Percentiles rank a stretch among this genome's conserved stretches.
Conservation (phyloP, 768 basidiomycete genomes). For the Phanerodontia chrysosporium region DNA sequence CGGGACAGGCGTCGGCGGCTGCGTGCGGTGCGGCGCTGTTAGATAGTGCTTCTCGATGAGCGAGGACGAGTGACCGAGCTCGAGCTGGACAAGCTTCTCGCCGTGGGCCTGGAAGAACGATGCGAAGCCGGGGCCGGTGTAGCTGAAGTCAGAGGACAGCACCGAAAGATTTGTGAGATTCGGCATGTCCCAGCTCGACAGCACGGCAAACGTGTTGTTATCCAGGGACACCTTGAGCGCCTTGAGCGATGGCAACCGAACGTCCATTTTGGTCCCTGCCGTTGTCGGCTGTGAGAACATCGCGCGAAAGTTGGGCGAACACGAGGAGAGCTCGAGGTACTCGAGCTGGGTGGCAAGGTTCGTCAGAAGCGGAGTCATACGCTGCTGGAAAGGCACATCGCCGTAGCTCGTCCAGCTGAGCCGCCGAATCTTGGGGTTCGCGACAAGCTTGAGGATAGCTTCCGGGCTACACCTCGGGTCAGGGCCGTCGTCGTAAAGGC, state of each 20-base stretch:
- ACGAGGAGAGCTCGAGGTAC: slow-evolving; percentile 65
- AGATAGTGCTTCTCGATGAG: slow-evolving; percentile 66
- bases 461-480: slow-evolving; percentile 48
- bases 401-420: slow-evolving; percentile 75
- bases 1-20: slow-evolving; percentile 32
- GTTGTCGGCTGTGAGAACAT: slow-evolving; percentile 18
- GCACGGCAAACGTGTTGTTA: slow-evolving; percentile 64
- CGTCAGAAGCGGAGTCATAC: slow-evolving; percentile 49
- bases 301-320: slow-evolving; percentile 41
- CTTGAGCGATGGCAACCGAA: slow-evolving; percentile 57
- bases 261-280: slow-evolving; percentile 21
- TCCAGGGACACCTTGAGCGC: slow-evolving; percentile 69
- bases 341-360: slow-evolving; percentile 53
- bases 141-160: slow-evolving; percentile 66
- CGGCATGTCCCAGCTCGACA: slow-evolving; percentile 67
- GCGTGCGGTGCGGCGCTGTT: slow-evolving; percentile 34
- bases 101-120: slow-evolving; percentile 68
- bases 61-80: slow-evolving; percentile 68
- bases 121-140: slow-evolving; percentile 61
- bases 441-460: slow-evolving; percentile 56
- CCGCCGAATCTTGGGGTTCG: slow-evolving; percentile 50
- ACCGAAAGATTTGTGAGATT: slow-evolving; percentile 59
- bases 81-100: slow-evolving; percentile 54
- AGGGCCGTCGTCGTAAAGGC: slow-evolving; percentile 39
- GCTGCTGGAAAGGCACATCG: slow-evolving; percentile 51